phyloP scores from a whole-genome alignment of 805 yeast genomes.

The Blastobotrys chiropterorum region DNA sequence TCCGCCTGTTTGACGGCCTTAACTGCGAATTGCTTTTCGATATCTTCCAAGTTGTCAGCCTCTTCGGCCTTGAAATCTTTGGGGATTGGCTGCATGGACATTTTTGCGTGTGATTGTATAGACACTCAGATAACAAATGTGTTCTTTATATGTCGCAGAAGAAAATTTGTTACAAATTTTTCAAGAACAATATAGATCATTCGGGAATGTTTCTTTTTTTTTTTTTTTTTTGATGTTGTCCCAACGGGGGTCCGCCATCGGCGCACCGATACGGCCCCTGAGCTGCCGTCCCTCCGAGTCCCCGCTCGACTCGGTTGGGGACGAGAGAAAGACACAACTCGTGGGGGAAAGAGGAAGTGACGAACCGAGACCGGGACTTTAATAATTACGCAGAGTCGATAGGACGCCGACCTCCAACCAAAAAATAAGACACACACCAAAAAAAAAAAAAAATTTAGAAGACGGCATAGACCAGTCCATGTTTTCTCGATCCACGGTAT shows the following conservation, averaged over 20 bases:
- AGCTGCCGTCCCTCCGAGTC: no score
- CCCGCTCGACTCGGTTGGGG: no score
- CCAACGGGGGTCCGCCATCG: not conserved
- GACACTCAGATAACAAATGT: not conserved
- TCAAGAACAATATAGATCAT: not conserved
- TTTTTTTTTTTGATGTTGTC: not conserved
- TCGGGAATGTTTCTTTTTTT: not conserved
- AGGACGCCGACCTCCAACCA: not conserved
- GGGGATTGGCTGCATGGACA: not conserved
- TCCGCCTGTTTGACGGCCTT: constrained; percentile 95
- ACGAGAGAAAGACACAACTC: no score
- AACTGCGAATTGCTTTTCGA: constrained; percentile 96
- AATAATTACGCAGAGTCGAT: not conserved
- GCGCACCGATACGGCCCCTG: not conserved
- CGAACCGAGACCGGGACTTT: not conserved
- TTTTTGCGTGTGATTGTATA: not conserved
- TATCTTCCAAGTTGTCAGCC: constrained; percentile 92
- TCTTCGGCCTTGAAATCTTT: constrained; percentile 66
- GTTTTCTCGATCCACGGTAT: not conserved
- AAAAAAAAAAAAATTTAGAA: no score
- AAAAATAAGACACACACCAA: no score
- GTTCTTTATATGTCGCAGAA: not conserved
- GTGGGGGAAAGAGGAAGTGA: not conserved
- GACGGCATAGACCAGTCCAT: no score
- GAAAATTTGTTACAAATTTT: not conserved